Evolutionary conservation across 2,329 filamentous ascomycete species (phyloP), one percentile per base, ranked within the genome.

Genomic region (Hymenoscyphus albidus): DNA sequence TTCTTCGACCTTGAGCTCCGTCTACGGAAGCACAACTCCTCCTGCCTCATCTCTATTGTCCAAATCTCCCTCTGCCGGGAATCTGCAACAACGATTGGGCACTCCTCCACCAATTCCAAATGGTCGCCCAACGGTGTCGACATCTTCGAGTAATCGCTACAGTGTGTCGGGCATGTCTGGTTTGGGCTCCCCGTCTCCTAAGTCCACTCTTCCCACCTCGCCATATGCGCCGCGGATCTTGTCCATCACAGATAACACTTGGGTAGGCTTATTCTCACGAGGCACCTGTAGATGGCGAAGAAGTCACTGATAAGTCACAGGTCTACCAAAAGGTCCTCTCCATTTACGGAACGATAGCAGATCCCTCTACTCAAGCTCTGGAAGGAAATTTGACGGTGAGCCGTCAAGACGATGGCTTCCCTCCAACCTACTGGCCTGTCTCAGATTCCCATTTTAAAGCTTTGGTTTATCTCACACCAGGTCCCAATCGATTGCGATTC

Each of bases 321-420:
- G 92, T 96, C 22, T 92, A 96, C 74, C 93, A 97, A 80, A 97
- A 97, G 76, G 85, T 96, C 9, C 82, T 97, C 22, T 83, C 95
- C 31, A 82, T 97, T 58, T 87, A 89, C 72, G 94, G 94, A 60
- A 88, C 90, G 59, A 89, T 96, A 70, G 92, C 90, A 65, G 91
- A 96, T 69, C 81, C 87, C 5, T 79, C 82, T 40, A 82, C 87
- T 61, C 85, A 86, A 74, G 81, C 86, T 61, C 78, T 96, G 66
- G 92, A 97, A 74, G 95, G 95, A 69, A 89, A 80, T 38, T 74
- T 98, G 60, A 92, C 88, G 2, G 85, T 97, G 67, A 89, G 84
- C 73, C 90, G 95, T 73, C 85, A 93, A 70, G 91, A 97, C 76
- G 92, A 96, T 76, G 87, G 81, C 67, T 97, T 97, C 75, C 93